Percentiles rank a stretch among this genome's conserved stretches.
Conservation (phyloP, 495 filamentous ascomycete species). For the Sabuloglossum arenarium region DNA sequence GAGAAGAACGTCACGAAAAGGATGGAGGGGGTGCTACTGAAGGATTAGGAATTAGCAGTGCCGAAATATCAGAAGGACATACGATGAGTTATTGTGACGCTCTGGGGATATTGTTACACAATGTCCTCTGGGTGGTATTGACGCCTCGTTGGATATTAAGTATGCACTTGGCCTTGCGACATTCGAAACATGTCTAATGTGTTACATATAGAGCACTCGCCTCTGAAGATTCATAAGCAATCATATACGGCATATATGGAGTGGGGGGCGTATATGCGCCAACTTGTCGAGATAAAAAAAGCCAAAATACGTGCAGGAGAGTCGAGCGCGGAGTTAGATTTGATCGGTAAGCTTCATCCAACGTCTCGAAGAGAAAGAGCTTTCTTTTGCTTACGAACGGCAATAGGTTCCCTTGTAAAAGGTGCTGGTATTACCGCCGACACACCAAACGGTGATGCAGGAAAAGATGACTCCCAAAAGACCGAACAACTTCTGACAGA, state of each 20-base stretch:
- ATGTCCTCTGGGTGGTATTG: conserved; percentile 31
- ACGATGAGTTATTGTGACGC: conserved; percentile 38
- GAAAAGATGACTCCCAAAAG: conserved; percentile 1
- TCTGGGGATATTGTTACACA: conserved; percentile 26
- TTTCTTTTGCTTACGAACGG: background rate
- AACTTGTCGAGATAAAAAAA: conserved; percentile 35
- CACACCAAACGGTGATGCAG: background rate
- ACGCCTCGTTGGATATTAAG: conserved; percentile 26
- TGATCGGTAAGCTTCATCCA: conserved; percentile 30
- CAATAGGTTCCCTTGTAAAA: conserved; percentile 21
- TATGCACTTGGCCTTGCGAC: conserved; percentile 4
- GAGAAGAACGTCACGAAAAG: conserved; percentile 15
- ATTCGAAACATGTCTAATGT: background rate
- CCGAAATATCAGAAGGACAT: conserved; percentile 27
- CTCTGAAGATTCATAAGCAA: conserved; percentile 25
- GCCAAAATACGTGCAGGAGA: conserved; percentile 25
- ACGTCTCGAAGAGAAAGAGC: too few species aligned
- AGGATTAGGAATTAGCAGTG: conserved; percentile 18
- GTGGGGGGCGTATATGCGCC: conserved; percentile 41
- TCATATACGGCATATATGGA: conserved; percentile 32
- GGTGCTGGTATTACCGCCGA: conserved; percentile 17
- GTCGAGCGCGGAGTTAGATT: conserved; percentile 32
- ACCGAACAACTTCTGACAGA: conserved; percentile 21
- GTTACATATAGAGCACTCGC: conserved; percentile 20
- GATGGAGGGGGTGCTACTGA: background rate